Evolutionary conservation across 192 early-diverging fungal species (phyloP).

Genomic region (Mortierella alpina): DNA sequence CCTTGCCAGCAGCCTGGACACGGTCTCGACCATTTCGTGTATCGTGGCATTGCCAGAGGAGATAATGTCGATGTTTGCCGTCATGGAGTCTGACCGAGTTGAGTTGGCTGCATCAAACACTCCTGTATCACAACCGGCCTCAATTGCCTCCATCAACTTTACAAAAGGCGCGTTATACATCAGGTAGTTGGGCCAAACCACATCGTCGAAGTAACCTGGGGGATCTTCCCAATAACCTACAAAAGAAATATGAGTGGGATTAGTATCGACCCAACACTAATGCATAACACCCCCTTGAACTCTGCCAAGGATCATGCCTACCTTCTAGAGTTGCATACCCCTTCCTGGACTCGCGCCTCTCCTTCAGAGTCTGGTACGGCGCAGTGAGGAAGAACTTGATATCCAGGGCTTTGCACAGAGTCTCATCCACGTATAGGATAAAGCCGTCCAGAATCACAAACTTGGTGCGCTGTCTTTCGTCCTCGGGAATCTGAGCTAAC

Average conservation of each 20-base stretch:
- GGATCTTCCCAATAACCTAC: constrained; percentile 78
- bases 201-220: constrained; percentile 78
- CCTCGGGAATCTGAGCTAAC: constrained; percentile 4
- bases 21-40: constrained; percentile 21
- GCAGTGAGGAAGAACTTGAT: constrained; percentile 69
- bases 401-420: constrained; percentile 58
- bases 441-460: constrained; percentile 84
- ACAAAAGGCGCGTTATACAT: constrained; percentile 56
- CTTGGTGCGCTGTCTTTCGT: constrained; percentile 9
- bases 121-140: constrained; percentile 21
- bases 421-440: constrained; percentile 72
- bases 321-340: constrained; percentile 86
- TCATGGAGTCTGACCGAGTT: constrained; percentile 16
- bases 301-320: constrained; percentile 2
- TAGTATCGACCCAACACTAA: not conserved
- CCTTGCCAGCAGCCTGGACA: constrained; percentile 10
- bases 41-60: constrained; percentile 26
- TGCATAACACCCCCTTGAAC: no score
- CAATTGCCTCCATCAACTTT: constrained; percentile 23
- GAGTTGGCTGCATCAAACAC: not conserved
- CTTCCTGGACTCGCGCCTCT: constrained; percentile 69
- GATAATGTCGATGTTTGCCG: constrained; percentile 28
- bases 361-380: constrained; percentile 68
- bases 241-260: not conserved
- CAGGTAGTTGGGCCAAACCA: constrained; percentile 84